Evolutionary conservation across 2,329 filamentous ascomycete species (phyloP).

Genomic region (Moelleriella libera): DNA sequence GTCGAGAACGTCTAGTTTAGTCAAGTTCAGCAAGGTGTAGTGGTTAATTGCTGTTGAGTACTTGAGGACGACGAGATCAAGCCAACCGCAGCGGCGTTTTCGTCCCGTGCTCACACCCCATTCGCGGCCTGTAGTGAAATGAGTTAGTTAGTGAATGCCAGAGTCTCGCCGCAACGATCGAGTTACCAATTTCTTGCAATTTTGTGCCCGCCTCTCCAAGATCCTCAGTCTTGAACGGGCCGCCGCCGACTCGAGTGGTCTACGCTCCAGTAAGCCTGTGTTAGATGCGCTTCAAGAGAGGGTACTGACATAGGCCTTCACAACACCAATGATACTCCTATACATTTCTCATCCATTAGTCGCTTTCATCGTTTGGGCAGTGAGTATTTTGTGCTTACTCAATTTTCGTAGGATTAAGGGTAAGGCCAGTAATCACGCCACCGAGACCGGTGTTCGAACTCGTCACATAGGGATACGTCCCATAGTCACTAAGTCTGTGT

Average conservation of each 20-base stretch:
- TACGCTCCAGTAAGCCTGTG: constrained; percentile 20
- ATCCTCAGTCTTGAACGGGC: constrained; percentile 55
- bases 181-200: constrained; percentile 28
- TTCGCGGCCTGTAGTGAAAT: constrained; percentile 9
- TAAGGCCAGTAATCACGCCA: constrained; percentile 49
- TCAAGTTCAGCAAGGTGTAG: constrained; percentile 48
- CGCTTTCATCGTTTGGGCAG: too few relatives aligned
- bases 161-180: constrained; percentile 7
- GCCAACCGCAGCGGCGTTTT: constrained; percentile 42
- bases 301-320: constrained; percentile 37
- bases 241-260: constrained; percentile 47
- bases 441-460: constrained; percentile 4
- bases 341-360: too few relatives aligned
- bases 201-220: constrained; percentile 18
- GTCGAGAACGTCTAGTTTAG: constrained; percentile 23
- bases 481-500: too few relatives aligned
- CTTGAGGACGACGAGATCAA: constrained; percentile 53
- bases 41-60: constrained; percentile 50
- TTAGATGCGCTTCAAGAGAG: too few relatives aligned
- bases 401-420: constrained; percentile 45
- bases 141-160: constrained; percentile 5
- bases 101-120: constrained; percentile 38
- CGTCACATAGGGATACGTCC: constrained; percentile 1
- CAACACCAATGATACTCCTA: constrained; percentile 31
- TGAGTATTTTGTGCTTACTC: constrained; percentile 22